Evolutionary conservation across 164 flowering plant species (phyloP).

Genomic region (Piper longum): DNA sequence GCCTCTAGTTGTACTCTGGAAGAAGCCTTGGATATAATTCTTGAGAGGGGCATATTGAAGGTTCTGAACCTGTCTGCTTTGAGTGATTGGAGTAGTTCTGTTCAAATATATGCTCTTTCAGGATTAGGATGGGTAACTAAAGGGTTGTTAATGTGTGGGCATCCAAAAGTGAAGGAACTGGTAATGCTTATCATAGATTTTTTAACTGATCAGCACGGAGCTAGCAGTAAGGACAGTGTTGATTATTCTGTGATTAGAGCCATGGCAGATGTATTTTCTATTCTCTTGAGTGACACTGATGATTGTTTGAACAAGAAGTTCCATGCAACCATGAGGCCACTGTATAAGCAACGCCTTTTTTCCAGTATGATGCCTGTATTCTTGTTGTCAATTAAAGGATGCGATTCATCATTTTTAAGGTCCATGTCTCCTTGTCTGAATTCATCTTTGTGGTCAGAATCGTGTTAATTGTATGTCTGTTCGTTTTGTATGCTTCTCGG

Average conservation of each 20-base stretch:
- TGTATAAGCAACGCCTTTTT: slow-evolving; percentile 85
- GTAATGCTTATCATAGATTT: slow-evolving; percentile 42
- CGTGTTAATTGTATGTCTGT: background rate
- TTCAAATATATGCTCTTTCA: slow-evolving; percentile 34
- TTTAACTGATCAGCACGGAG: slow-evolving; percentile 15
- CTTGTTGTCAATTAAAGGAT: slow-evolving; percentile 31
- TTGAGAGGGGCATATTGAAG: slow-evolving; percentile 14
- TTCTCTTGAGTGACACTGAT: slow-evolving; percentile 69
- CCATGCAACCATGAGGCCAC: slow-evolving; percentile 71
- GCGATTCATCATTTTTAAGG: slow-evolving; percentile 40
- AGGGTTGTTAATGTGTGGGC: slow-evolving; percentile 91
- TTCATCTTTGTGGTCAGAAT: background rate
- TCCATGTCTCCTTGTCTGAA: slow-evolving; percentile 5
- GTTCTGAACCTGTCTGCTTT: slow-evolving; percentile 12
- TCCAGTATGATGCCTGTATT: slow-evolving; percentile 59
- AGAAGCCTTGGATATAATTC: slow-evolving; percentile 49
- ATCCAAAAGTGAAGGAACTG: slow-evolving; percentile 56
- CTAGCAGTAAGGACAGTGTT: slow-evolving; percentile 14
- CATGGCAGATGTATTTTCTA: slow-evolving; percentile 74
- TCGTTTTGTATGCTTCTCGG: background rate
- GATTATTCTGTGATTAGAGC: slow-evolving; percentile 22
- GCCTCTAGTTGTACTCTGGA: slow-evolving; percentile 32
- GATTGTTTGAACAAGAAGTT: slow-evolving; percentile 56
- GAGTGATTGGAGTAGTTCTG: slow-evolving; percentile 7
- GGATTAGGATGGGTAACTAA: slow-evolving; percentile 94